Base-by-base conservation (phyloP, 192 early-diverging fungal genomes). In the Mortierella antarctica region DNA sequence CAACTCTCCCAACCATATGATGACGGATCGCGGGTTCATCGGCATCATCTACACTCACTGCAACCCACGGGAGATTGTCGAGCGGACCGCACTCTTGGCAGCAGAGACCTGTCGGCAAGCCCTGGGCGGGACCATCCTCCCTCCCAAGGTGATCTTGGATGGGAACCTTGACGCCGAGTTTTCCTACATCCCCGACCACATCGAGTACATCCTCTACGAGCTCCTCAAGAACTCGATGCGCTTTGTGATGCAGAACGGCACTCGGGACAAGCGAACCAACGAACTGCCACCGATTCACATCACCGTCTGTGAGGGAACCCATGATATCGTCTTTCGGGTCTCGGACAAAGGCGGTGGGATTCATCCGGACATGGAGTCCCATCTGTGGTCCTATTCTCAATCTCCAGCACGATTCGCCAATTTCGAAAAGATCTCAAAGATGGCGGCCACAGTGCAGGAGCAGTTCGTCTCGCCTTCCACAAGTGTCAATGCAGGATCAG, bases 281-380 rank as follows among this genome's bases (percentile, higher is more conserved):
- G 61, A 76, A 13, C 90, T 92, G 20, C 97, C 96, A 51, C 92
- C 95, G 3, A 94, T 97, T 64, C 86, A 85, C 46, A 91, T 97
- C n/a, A 99, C 97, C 10, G 87, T 96, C 58, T 95, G 94, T 74
- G 84, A 89, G 53, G 89, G 89, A 71, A 83, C 89, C 50, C 86
- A 83, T 39, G 92, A 93, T 73, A 89, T 99, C 53, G 90, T 92
- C 7, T 94, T 99, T 78, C 91, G 97, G 18, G 84, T 99, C 31
- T 96, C 95, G 6, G 97, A 99, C 82, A 90, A 96, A 85, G 94
- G 95, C 46, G 96, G 96, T 42, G 97, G 97, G 15, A 95, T 99
- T 62, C 64, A 81, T 39, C 83, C 86, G 13, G 79, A 87, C 1
- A 81, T 91, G 20, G 87, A 93, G 67, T 72, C 83, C 4, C 85